A percentile compares a stretch with the other conserved stretches of the same genome.
These are phyloP conservation scores for Capronia coronata DNA, from an alignment of 2,329 filamentous ascomycete genomes.

Conservation along the genomic window DNA sequence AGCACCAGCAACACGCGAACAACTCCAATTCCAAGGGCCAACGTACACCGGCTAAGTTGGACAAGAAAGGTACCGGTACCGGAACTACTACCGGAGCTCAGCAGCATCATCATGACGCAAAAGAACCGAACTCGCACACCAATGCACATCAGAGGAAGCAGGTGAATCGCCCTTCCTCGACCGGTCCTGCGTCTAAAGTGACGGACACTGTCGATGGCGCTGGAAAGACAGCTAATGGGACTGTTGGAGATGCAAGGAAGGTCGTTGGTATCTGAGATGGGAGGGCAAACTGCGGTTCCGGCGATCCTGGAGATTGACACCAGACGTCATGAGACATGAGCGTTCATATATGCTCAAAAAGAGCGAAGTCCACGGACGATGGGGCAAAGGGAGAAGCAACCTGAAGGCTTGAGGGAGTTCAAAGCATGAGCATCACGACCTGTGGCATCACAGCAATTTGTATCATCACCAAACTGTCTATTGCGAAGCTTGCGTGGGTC, in stretches of 20 bases:
- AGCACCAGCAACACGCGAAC: too few relatives aligned
- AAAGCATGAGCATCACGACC: too few relatives aligned
- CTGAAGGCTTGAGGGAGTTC: too few relatives aligned
- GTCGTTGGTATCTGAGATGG: slow-evolving; percentile 2
- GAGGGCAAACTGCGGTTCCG: too few relatives aligned
- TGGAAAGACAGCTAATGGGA: background rate
- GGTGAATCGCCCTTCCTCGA: background rate
- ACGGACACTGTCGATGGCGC: slow-evolving; percentile 5
- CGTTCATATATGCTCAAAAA: too few relatives aligned
- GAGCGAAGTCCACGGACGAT: too few relatives aligned
- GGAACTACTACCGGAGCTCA: background rate
- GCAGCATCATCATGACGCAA: background rate
- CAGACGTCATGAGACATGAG: too few relatives aligned
- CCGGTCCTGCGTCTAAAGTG: background rate
- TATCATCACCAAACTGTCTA: too few relatives aligned
- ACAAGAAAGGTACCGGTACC: background rate
- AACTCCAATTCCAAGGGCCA: background rate
- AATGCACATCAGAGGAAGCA: slow-evolving; percentile 3
- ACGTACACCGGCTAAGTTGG: background rate
- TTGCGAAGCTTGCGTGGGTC: too few relatives aligned
- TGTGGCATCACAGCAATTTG: too few relatives aligned
- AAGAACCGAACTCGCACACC: slow-evolving; percentile 7
- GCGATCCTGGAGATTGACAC: too few relatives aligned
- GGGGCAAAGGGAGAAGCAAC: too few relatives aligned
- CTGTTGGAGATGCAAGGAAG: slow-evolving; percentile 6